Base-by-base conservation (phyloP, 371 early-diverging fungal genomes). In the Capillidium rhysosporum region DNA sequence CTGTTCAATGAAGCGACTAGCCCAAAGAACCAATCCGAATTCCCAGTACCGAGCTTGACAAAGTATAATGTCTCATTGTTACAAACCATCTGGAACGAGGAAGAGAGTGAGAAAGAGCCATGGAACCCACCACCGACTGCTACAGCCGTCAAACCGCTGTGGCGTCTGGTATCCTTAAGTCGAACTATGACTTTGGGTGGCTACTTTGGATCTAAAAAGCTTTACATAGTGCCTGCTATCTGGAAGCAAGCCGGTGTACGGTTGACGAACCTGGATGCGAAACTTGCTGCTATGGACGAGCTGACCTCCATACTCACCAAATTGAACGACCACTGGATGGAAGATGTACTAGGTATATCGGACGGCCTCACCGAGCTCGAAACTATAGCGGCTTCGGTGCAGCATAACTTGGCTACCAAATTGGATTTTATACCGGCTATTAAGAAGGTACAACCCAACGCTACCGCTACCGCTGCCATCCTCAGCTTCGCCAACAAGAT, bases 31-130 rank as follows among this genome's bases (percentile, higher is more conserved):
- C 21, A 9, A 5, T 4, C 5, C 21, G 34, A 9, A 30, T 31
- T 29, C 48, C 48, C 30, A 2, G 14, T 29, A 9, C 12, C 48
- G 10, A 26, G 5, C 9, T 2, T 23, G 23, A 23, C 24, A 12
- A 51, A 29, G 20, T 23, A 29, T 16, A 51, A 43, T n/a, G 14
- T 43, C 4, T 43, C 51, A 12, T 18, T 51, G 51, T 10, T 16
- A 25, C 51, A 51, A 29, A 34, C 28, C 20, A 21, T 51, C n/a
- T 30, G 51, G 51, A 30, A 34, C 20, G 51, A 51, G 21, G 51
- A 51, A 34, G 28, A 25, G 8, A 14, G 28, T 9, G 34, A 34
- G 34, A 34, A 34, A 34, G 34, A 51, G 51, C 3, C 9, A 1
- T 51, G 51, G 51, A 51, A 5, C 18, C 34, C 51, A 34, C 34